Evolutionary conservation across 1,284 basidiomycete species (phyloP).

Genomic region (Ustilago sp.): DNA sequence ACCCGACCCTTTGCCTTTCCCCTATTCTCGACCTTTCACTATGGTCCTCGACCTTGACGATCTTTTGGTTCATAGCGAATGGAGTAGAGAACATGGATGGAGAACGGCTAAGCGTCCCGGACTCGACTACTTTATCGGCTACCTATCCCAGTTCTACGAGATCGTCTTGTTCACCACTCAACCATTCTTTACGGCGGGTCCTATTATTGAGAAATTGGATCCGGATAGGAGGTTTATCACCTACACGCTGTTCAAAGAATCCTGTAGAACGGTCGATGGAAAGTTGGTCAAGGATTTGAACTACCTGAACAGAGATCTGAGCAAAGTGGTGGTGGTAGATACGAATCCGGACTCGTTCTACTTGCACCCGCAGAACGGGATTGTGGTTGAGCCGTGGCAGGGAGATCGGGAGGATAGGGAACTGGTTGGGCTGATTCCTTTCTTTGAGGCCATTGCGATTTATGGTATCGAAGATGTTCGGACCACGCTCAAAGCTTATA

Average conservation of each 20-base stretch:
- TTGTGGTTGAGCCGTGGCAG: conserved; percentile 87
- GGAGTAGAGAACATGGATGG: conserved; percentile 74
- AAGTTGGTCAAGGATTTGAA: conserved; percentile 80
- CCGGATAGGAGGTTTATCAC: conserved; percentile 89
- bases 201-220: conserved; percentile 94
- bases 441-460: conserved; percentile 82
- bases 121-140: conserved; percentile 95
- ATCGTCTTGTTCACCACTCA: conserved; percentile 95
- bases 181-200: conserved; percentile 85
- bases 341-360: conserved; percentile 81
- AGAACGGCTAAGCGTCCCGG: conserved; percentile 80
- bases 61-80: conserved; percentile 87
- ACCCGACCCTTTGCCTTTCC: conserved; percentile 85
- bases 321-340: conserved; percentile 90
- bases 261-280: conserved; percentile 60
- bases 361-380: conserved; percentile 89
- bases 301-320: conserved; percentile 91
- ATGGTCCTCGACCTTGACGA: conserved; percentile 92
- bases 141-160: conserved; percentile 97
- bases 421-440: conserved; percentile 90
- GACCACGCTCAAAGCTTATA: conserved; percentile 84
- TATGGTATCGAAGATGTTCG: conserved; percentile 78
- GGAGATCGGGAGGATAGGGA: conserved; percentile 81
- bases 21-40: conserved; percentile 90
- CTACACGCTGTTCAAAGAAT: conserved; percentile 90